Base-by-base conservation (phyloP, 176 grass and related monocot species). In the Metroxylon sagu region DNA sequence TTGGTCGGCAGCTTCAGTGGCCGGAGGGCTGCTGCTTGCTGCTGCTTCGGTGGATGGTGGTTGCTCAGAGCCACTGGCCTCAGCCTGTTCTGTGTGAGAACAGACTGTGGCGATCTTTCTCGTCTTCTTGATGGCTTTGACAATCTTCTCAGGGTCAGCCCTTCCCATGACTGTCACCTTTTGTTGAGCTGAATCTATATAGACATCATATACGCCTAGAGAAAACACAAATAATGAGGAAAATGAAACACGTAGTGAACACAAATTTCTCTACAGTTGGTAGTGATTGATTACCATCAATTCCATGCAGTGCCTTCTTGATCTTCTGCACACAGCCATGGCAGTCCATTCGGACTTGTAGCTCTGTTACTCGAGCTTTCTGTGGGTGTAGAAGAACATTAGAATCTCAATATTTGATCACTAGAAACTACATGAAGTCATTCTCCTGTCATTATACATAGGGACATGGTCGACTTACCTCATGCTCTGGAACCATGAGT, bases 51-150 rank as follows among this genome's bases (percentile, higher is more conserved):
- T 23, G 1, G 64, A 26, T 29, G 51, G 50, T 52, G 65, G 73
- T 17, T 57, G 65, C 1, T 61, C 58, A 7, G 26, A 18, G 16
- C 27, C 16, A 25, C 56, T 26, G 50, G 54, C 57, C 14, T 67
- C 75, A 2, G 49, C 18, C 3, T 72, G 80, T 4, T 88, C 58
- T 0, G 74, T 77, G 69, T 85, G 83, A 2, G 87, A 85, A 68
- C 63, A 85, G 50, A 96, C 75, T 0, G 83, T 90, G 12, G 92
- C 80, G 5, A 74, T 56, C 68, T 76, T 96, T 55, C 76, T 90
- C 35, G 77, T 77, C 75, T 79, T 85, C 85, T 73, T 96, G 69
- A 96, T 90, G 48, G 86, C 86, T 74, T 88, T 90, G n/a, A 88
- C 56, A 7, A 96, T 90, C 29, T 52, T 77, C 56, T 82, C 71